Evolutionary conservation across 352 stramenopile genomes (phyloP).

Genomic region (Aphanomyces euteiches): DNA sequence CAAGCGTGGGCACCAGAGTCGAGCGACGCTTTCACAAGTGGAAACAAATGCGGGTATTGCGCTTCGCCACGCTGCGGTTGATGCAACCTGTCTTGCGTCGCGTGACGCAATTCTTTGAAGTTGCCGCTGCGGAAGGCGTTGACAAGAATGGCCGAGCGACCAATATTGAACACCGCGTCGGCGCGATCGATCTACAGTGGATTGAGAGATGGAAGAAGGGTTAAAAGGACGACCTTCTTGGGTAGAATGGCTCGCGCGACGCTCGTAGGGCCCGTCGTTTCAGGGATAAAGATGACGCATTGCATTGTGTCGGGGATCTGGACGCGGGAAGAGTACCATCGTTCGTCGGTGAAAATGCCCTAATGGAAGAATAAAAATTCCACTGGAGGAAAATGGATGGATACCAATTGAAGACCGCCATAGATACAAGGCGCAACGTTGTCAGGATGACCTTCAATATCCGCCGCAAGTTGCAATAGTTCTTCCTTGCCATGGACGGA

Average conservation of each 20-base stretch:
- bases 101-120: conserved; percentile 94
- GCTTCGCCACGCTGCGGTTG: conserved; percentile 94
- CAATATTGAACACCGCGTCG: conserved; percentile 97
- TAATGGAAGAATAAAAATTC: background rate
- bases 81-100: conserved; percentile 92
- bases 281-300: conserved; percentile 98
- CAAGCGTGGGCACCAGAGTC: conserved; percentile 90
- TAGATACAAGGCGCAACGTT: conserved; percentile 99
- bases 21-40: conserved; percentile 96
- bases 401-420: conserved; percentile 94
- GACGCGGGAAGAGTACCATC: conserved; percentile 97
- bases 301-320: conserved; percentile 94
- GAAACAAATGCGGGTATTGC: conserved; percentile 96
- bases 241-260: conserved; percentile 91
- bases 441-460: conserved; percentile 98
- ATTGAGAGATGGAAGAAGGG: conserved; percentile 43
- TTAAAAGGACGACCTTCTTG: conserved; percentile 56
- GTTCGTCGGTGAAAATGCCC: conserved; percentile 89
- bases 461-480: conserved; percentile 96
- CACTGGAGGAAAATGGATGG: conserved; percentile 8
- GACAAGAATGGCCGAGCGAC: conserved; percentile 95
- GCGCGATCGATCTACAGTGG: conserved; percentile 78
- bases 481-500: conserved; percentile 88
- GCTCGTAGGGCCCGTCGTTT: conserved; percentile 94
- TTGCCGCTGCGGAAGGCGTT: conserved; percentile 96